Conservation (phyloP, 768 basidiomycete genomes). For the Leucosporidium scottii region DNA sequence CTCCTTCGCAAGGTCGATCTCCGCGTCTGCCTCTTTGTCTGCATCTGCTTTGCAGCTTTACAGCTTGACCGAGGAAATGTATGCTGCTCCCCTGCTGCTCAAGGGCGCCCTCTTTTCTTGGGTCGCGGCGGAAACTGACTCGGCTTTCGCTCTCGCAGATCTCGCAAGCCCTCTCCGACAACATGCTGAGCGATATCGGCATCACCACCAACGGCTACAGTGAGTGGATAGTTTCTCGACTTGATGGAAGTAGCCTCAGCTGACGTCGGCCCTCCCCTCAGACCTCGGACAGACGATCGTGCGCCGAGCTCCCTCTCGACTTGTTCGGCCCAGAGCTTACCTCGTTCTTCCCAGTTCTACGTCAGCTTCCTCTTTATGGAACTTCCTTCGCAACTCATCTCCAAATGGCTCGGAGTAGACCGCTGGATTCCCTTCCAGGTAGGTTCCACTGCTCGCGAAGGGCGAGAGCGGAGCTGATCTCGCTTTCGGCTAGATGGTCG, state of each 20-base stretch:
- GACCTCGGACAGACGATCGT: too few relatives aligned
- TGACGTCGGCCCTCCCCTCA: too few relatives aligned
- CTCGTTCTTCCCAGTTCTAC: background rate
- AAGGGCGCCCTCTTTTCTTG: too few relatives aligned
- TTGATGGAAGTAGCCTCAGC: too few relatives aligned
- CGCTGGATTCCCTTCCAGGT: conserved; percentile 32
- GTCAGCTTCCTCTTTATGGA: conserved; percentile 32
- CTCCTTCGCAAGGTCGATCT: background rate
- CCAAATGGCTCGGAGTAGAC: conserved; percentile 40
- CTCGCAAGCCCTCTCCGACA: conserved; percentile 38
- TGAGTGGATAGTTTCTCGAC: background rate
- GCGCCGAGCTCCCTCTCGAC: too few relatives aligned
- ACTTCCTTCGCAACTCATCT: conserved; percentile 39
- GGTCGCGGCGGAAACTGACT: too few relatives aligned
- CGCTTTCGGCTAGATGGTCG: conserved; percentile 5
- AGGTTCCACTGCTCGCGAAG: conserved; percentile 5
- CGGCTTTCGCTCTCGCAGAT: too few relatives aligned
- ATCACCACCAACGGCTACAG: conserved; percentile 42
- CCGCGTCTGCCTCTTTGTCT: background rate
- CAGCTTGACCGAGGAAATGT: conserved; percentile 40
- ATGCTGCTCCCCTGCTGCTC: too few relatives aligned
- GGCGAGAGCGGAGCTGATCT: too few relatives aligned
- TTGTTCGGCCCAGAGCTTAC: too few relatives aligned
- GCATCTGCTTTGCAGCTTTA: conserved; percentile 16
- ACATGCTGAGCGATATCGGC: conserved; percentile 39